Percentiles rank a stretch among this genome's conserved stretches.
phyloP scores from a whole-genome alignment of 2,329 filamentous ascomycete genomes.

The Fusarium sp. region DNA sequence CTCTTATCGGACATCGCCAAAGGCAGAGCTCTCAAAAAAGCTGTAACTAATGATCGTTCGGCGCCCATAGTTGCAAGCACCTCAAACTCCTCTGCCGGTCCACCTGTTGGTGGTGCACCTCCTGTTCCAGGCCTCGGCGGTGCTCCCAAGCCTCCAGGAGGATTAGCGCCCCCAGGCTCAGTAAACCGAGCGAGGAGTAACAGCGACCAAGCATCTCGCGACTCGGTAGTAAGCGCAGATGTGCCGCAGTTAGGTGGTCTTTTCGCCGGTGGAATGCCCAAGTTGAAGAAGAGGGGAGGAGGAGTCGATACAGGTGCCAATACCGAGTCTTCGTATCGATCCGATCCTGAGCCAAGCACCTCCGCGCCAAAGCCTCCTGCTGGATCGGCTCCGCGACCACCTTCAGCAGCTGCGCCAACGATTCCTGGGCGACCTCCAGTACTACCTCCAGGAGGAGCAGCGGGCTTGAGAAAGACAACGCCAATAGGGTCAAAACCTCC shows the following conservation, averaged over 20 bases:
- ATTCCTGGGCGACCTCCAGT: conserved; percentile 43
- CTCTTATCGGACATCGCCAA: conserved; percentile 90
- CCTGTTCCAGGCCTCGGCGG: conserved; percentile 75
- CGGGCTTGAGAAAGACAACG: conserved; percentile 71
- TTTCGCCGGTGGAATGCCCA: conserved; percentile 95
- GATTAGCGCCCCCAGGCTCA: conserved; percentile 79
- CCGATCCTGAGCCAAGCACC: conserved; percentile 71
- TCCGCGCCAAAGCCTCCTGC: conserved; percentile 68
- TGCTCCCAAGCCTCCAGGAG: conserved; percentile 66
- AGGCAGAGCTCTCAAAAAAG: conserved; percentile 83
- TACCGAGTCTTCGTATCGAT: conserved; percentile 77
- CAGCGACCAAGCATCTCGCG: conserved; percentile 76
- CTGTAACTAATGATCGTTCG: conserved; percentile 92
- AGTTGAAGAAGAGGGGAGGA: conserved; percentile 86
- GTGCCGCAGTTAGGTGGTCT: conserved; percentile 87
- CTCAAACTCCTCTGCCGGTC: conserved; percentile 60
- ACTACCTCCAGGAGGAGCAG: conserved; percentile 53
- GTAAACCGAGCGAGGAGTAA: conserved; percentile 83
- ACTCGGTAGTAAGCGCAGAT: conserved; percentile 61
- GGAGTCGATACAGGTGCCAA: conserved; percentile 77
- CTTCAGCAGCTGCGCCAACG: conserved; percentile 51
- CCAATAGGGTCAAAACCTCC: conserved; percentile 67
- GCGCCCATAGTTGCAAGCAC: conserved; percentile 72
- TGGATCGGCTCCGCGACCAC: conserved; percentile 68
- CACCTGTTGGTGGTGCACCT: conserved; percentile 80